These are phyloP conservation scores for Gossypium davidsonii DNA, from an alignment of 441 rosid species.

Conservation along the genomic window DNA sequence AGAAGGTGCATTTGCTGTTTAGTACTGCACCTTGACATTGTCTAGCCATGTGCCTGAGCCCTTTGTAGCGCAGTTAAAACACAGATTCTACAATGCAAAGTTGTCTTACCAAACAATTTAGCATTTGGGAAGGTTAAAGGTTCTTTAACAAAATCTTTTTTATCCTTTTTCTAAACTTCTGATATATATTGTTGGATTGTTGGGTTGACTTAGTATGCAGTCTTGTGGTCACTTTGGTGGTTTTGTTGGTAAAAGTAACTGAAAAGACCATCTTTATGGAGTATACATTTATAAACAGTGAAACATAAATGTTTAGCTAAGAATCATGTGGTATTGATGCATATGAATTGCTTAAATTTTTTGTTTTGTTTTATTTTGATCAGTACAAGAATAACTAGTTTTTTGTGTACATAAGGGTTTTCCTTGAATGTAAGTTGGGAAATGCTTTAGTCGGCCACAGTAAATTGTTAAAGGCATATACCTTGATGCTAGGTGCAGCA, in stretches of 20 bases:
- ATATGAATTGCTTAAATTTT: not conserved
- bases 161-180: not conserved
- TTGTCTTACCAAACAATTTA: not conserved
- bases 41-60: not conserved
- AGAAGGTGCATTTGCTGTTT: slow-evolving; percentile 1
- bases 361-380: not conserved
- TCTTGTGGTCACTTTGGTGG: not conserved
- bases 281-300: not conserved
- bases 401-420: not conserved
- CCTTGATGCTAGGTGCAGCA: not conserved
- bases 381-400: not conserved
- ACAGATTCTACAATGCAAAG: not conserved
- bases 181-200: not conserved
- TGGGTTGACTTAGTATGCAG: not conserved
- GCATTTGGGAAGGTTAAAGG: not conserved
- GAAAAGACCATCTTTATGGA: not conserved
- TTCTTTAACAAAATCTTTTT: not conserved
- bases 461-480: not conserved
- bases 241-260: not conserved
- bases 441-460: not conserved
- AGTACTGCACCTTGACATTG: not conserved
- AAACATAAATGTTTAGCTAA: not conserved
- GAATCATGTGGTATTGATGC: not conserved
- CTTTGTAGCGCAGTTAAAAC: not conserved
- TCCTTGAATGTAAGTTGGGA: not conserved